These are phyloP conservation scores for Ilyonectria sp. DNA, from an alignment of 2,329 filamentous ascomycete genomes.

Conservation along the genomic window DNA sequence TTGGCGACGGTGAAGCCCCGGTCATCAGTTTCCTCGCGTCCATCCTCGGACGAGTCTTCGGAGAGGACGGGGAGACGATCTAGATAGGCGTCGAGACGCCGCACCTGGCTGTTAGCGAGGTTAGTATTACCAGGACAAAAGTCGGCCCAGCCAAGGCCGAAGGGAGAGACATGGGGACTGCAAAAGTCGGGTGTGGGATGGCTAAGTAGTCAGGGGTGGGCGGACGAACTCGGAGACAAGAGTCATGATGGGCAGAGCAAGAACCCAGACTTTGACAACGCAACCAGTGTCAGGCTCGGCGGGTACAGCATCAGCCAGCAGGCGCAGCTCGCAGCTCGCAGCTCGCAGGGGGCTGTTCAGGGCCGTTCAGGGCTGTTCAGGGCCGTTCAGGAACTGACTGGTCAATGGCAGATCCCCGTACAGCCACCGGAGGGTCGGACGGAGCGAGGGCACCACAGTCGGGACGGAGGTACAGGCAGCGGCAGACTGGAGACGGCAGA, in stretches of 20 bases:
- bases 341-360: constrained; percentile 19
- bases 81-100: constrained; percentile 75
- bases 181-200: constrained; percentile 1
- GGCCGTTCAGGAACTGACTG: constrained; percentile 10
- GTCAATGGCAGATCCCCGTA: constrained; percentile 6
- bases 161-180: constrained; percentile 11
- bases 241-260: constrained; percentile 43
- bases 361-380: neutral
- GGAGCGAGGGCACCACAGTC: constrained; percentile 20
- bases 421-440: constrained; percentile 13
- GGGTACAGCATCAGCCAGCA: constrained; percentile 38
- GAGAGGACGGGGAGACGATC: constrained; percentile 68
- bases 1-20: constrained; percentile 55
- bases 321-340: constrained; percentile 20
- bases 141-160: constrained; percentile 18
- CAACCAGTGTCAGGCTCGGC: constrained; percentile 21
- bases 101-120: constrained; percentile 66
- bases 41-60: constrained; percentile 60
- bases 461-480: constrained; percentile 22
- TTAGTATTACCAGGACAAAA: constrained; percentile 33
- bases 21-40: constrained; percentile 55
- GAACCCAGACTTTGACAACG: constrained; percentile 32
- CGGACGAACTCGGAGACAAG: constrained; percentile 50
- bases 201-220: constrained; percentile 33
- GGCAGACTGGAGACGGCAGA: constrained; percentile 1